Conservation (phyloP, 2,329 filamentous ascomycete species). For the Mycocentrospora acerina region DNA sequence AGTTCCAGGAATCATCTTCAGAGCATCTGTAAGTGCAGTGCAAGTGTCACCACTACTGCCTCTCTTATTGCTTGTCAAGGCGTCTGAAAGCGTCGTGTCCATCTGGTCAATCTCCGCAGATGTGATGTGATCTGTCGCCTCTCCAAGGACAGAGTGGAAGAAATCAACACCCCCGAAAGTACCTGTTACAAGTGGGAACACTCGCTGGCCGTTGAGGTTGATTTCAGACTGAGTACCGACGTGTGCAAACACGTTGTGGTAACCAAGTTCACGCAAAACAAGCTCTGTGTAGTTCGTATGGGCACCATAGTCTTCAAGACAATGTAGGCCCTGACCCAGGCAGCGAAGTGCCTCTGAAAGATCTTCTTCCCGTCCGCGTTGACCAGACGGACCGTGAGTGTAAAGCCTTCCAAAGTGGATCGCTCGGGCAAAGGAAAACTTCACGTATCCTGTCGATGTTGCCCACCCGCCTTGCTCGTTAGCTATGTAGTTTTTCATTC, state of each 20-base stretch:
- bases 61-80: slow-evolving; percentile 34
- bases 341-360: slow-evolving; percentile 52
- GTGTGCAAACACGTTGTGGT: slow-evolving; percentile 54
- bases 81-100: slow-evolving; percentile 47
- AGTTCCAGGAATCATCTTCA: slow-evolving; percentile 71
- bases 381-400: slow-evolving; percentile 45
- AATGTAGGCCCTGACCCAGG: slow-evolving; percentile 56
- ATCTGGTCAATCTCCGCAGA: slow-evolving; percentile 52
- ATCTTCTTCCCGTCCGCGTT: slow-evolving; percentile 47
- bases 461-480: slow-evolving; percentile 87
- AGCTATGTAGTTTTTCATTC: slow-evolving; percentile 99
- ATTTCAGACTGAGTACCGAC: slow-evolving; percentile 50
- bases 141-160: slow-evolving; percentile 53
- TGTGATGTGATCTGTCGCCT: slow-evolving; percentile 52
- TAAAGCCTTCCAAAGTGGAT: slow-evolving; percentile 53
- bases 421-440: slow-evolving; percentile 49
- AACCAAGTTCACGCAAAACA: slow-evolving; percentile 54
- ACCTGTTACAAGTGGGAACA: slow-evolving; percentile 56
- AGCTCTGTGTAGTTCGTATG: slow-evolving; percentile 59
- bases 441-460: slow-evolving; percentile 81
- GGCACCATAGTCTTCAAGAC: slow-evolving; percentile 57
- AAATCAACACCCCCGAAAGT: slow-evolving; percentile 57
- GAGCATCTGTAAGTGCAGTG: slow-evolving; percentile 63
- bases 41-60: slow-evolving; percentile 34
- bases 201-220: slow-evolving; percentile 49